Evolutionary conservation across 2,329 filamentous ascomycete genomes (phyloP).

Genomic region (Neonectria faginata): DNA sequence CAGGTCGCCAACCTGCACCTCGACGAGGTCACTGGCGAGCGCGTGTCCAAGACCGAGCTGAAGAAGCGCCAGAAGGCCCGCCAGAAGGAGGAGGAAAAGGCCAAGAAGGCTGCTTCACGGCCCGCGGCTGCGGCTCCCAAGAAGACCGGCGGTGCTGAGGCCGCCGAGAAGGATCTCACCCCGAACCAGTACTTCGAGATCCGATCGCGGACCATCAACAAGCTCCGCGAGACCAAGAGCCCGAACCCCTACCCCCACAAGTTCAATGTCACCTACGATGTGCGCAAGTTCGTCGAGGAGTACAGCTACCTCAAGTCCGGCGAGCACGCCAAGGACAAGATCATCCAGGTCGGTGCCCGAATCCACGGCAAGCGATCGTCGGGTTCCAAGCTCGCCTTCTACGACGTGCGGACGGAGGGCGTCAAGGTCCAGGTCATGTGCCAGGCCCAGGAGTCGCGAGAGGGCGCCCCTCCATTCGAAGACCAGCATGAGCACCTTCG

Average conservation of each 20-base stretch:
- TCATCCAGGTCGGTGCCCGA: conserved; percentile 82
- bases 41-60: conserved; percentile 83
- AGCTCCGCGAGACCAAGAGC: conserved; percentile 54
- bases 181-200: conserved; percentile 91
- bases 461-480: conserved; percentile 76
- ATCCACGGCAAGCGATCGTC: conserved; percentile 89
- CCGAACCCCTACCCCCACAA: conserved; percentile 81
- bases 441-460: conserved; percentile 81
- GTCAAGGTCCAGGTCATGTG: conserved; percentile 90
- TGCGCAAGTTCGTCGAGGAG: conserved; percentile 82
- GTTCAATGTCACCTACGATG: conserved; percentile 87
- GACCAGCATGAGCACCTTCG: conserved; percentile 90
- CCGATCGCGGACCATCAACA: conserved; percentile 79
- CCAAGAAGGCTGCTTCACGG: conserved; percentile 82
- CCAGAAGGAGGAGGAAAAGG: conserved; percentile 88
- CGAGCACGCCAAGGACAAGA: conserved; percentile 80
- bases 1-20: conserved; percentile 80
- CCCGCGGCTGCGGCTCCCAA: conserved; percentile 73
- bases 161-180: conserved; percentile 66
- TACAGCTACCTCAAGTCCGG: conserved; percentile 88
- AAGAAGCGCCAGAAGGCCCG: conserved; percentile 97
- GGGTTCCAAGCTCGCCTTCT: conserved; percentile 90
- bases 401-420: conserved; percentile 70
- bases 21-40: conserved; percentile 94
- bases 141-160: conserved; percentile 68